Percentiles rank a stretch among this genome's conserved stretches.
These are phyloP conservation scores for Lignosus rhinocerotis DNA, from an alignment of 1,284 basidiomycete species.

Conservation along the genomic window DNA sequence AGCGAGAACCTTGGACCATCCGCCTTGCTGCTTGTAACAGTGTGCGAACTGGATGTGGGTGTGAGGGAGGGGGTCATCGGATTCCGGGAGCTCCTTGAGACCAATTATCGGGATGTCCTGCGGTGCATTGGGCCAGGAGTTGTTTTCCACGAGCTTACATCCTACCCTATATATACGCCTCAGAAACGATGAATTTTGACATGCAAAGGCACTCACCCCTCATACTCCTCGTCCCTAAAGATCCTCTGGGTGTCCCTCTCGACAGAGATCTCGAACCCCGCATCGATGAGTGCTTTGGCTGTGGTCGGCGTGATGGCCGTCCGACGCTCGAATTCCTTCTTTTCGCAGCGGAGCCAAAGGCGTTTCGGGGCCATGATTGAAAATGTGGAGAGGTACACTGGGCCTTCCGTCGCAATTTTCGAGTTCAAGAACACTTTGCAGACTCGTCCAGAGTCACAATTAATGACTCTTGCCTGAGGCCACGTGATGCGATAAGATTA, in stretches of 20 bases:
- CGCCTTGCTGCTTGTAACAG: conserved; percentile 96
- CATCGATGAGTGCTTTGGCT: conserved; percentile 87
- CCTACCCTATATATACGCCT: conserved; percentile 63
- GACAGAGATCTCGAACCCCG: conserved; percentile 90
- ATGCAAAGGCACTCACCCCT: conserved; percentile 60
- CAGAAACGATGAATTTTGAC: conserved; percentile 5
- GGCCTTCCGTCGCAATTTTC: neutral
- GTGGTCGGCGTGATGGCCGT: conserved; percentile 94
- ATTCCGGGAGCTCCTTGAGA: conserved; percentile 91
- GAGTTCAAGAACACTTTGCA: neutral
- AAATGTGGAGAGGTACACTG: conserved; percentile 8
- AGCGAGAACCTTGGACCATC: conserved; percentile 87
- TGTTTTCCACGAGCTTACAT: conserved; percentile 87
- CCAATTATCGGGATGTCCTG: conserved; percentile 85
- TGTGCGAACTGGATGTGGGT: conserved; percentile 99
- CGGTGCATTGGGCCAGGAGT: conserved; percentile 88
- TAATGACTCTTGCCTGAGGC: conserved; percentile 24
- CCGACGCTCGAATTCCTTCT: conserved; percentile 91
- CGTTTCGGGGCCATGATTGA: conserved; percentile 37
- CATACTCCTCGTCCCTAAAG: conserved; percentile 94
- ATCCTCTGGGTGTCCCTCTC: conserved; percentile 95
- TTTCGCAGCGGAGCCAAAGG: conserved; percentile 94
- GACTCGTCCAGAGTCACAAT: conserved; percentile 16
- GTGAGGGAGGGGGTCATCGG: conserved; percentile 81
- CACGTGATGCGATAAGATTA: conserved; percentile 22